Evolutionary conservation across 257 asterid species (phyloP).

Genomic region (Thymus mandschuricus): DNA sequence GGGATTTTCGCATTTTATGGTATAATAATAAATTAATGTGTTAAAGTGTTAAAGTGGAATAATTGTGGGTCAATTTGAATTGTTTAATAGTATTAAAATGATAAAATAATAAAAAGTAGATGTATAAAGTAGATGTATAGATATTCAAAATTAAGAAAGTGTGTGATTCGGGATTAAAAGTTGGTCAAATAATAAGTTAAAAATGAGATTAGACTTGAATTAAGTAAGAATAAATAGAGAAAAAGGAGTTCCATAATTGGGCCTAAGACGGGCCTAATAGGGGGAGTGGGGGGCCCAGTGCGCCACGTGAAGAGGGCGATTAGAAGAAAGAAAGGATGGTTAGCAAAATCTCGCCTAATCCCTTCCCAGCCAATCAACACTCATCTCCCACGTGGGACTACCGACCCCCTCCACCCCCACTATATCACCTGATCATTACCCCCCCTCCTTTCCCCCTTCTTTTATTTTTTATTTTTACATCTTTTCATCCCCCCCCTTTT

Average conservation of each 20-base stretch:
- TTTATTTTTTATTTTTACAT: neutral
- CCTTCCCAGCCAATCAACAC: constrained; percentile 70
- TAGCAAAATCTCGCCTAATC: constrained; percentile 67
- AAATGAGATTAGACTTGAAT: too few species aligned
- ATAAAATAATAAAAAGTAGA: too few species aligned
- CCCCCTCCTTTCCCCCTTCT: neutral
- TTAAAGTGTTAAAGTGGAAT: too few species aligned
- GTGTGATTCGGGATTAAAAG: too few species aligned
- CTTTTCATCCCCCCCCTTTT: neutral
- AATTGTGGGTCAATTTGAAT: too few species aligned
- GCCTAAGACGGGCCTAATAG: constrained; percentile 16
- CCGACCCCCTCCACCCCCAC: constrained; percentile 39
- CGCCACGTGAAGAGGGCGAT: constrained; percentile 42
- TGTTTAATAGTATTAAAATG: too few species aligned
- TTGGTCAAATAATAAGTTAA: too few species aligned
- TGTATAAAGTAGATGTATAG: too few species aligned
- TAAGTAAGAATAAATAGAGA: too few species aligned
- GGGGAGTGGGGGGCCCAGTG: constrained; percentile 29
- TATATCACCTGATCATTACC: constrained; percentile 35
- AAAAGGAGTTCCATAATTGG: constrained; percentile 8
- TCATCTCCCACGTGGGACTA: constrained; percentile 75
- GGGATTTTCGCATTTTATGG: too few species aligned
- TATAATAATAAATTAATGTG: too few species aligned
- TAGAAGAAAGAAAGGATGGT: constrained; percentile 6
- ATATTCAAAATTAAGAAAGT: too few species aligned